Percentiles rank a stretch among this genome's conserved stretches.
These are phyloP conservation scores for Capsicum baccatum DNA, from an alignment of 257 asterid species.

Conservation along the genomic window DNA sequence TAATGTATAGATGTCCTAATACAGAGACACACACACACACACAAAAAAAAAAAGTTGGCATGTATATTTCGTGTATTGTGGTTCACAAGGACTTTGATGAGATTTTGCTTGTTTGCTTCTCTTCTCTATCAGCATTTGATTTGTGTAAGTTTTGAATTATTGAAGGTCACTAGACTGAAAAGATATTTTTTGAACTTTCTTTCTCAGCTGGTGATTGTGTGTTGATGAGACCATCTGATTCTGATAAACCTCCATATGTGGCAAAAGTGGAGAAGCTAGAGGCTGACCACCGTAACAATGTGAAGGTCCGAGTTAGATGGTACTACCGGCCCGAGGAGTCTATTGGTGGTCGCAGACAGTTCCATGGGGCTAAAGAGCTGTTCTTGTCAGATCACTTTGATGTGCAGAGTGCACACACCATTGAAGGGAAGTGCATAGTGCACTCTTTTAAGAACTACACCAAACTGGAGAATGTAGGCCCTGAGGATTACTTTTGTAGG, in stretches of 20 bases:
- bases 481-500: constrained; percentile 82
- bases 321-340: constrained; percentile 85
- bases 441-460: constrained; percentile 84
- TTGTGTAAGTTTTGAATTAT: constrained; percentile 8
- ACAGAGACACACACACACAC: not conserved
- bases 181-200: not conserved
- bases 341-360: constrained; percentile 84
- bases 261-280: constrained; percentile 83
- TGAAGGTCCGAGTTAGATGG: constrained; percentile 79
- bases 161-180: constrained; percentile 16
- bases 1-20: not conserved
- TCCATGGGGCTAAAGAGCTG: constrained; percentile 88
- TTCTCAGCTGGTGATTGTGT: constrained; percentile 84
- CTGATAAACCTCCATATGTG: constrained; percentile 79
- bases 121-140: not conserved
- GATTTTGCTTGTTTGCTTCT: not conserved
- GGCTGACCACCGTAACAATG: constrained; percentile 78
- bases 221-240: constrained; percentile 73
- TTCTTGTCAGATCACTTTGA: constrained; percentile 83
- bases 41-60: not conserved
- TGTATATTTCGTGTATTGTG: not conserved
- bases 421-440: constrained; percentile 87
- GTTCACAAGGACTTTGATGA: constrained; percentile 2
- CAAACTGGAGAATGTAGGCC: constrained; percentile 80
- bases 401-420: constrained; percentile 87